Evolutionary conservation across 164 flowering plant genomes (phyloP).

Genomic region (Vitis riparia): DNA sequence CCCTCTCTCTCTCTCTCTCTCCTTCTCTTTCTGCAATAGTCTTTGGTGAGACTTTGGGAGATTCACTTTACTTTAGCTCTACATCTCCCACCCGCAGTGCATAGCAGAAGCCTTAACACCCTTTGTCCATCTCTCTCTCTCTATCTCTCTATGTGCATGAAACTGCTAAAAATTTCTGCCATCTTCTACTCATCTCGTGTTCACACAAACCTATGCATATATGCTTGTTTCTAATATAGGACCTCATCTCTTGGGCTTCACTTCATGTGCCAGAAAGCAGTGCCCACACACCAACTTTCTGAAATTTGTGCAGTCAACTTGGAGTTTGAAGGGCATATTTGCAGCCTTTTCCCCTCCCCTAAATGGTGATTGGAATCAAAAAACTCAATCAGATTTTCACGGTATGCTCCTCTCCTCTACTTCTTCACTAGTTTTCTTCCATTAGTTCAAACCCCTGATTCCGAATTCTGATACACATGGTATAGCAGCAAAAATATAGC

Average conservation of each 20-base stretch:
- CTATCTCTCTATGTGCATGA: conserved; percentile 15
- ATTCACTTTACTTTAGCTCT: not conserved
- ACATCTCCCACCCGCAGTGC: not conserved
- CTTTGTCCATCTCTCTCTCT: conserved; percentile 4
- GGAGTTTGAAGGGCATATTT: not conserved
- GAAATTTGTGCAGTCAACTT: not conserved
- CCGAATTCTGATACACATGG: not conserved
- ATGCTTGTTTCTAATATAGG: not conserved
- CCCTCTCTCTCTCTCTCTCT: not conserved
- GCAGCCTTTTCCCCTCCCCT: conserved; percentile 2
- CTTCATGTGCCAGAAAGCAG: not conserved
- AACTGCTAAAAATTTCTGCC: not conserved
- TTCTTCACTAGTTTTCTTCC: not conserved
- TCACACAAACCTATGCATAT: not conserved
- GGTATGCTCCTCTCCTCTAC: not conserved
- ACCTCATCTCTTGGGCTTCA: not conserved
- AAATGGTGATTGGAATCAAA: conserved; percentile 6
- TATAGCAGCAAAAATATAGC: not conserved
- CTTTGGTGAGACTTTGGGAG: not conserved
- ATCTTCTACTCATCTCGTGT: not conserved
- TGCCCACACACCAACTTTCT: not conserved
- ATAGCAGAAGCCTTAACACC: not conserved
- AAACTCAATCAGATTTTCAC: not conserved
- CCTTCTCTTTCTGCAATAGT: not conserved
- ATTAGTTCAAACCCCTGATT: not conserved